Conservation (phyloP, 2,329 filamentous ascomycete species). For the Annulohypoxylon truncatum region DNA sequence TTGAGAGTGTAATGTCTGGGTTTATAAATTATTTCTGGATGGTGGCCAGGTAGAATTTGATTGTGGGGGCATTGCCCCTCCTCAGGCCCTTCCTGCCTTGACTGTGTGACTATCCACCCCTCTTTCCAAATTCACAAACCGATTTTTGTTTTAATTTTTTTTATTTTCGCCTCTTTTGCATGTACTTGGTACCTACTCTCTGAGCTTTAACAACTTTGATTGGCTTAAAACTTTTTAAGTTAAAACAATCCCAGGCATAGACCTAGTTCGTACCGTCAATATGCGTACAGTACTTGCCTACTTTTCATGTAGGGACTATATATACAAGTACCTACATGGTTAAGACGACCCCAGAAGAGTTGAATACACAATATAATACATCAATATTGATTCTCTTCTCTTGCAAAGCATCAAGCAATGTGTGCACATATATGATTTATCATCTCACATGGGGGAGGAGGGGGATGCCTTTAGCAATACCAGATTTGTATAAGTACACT, state of each 20-base stretch:
- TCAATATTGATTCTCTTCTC: too few species aligned
- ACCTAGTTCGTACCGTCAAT: not conserved
- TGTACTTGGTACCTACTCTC: constrained; percentile 18
- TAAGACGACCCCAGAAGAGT: too few species aligned
- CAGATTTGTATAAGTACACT: too few species aligned
- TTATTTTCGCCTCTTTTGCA: constrained; percentile 26
- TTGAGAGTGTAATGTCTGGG: constrained; percentile 37
- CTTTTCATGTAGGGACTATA: not conserved
- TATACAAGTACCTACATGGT: too few species aligned
- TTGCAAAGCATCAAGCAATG: too few species aligned
- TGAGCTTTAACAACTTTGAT: constrained; percentile 12
- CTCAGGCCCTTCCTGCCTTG: constrained; percentile 35
- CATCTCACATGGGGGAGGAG: too few species aligned
- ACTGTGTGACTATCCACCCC: constrained; percentile 27
- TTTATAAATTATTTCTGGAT: constrained; percentile 41
- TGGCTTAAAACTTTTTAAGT: constrained; percentile 30
- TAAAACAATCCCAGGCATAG: constrained; percentile 14
- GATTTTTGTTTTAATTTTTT: constrained; percentile 29
- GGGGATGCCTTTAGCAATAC: too few species aligned
- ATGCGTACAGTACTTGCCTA: not conserved
- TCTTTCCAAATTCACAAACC: constrained; percentile 40
- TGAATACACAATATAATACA: too few species aligned
- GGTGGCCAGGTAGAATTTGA: constrained; percentile 34
- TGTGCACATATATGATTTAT: too few species aligned
- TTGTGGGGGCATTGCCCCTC: constrained; percentile 40